phyloP scores from a whole-genome alignment of 305 asterid genomes.

The Fraxinus floribunda region DNA sequence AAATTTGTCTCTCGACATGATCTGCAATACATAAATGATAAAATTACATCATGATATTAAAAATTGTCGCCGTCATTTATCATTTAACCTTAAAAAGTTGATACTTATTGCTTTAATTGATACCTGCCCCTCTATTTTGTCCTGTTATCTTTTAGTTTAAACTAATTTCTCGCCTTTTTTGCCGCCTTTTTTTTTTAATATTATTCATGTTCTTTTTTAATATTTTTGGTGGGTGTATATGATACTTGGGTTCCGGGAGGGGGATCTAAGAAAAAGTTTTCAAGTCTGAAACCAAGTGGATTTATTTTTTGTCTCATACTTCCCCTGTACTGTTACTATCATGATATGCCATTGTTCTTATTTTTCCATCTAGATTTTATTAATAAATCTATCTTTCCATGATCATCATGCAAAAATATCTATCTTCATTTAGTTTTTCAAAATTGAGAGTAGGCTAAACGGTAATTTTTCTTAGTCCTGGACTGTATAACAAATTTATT shows the following conservation, averaged over 20 bases:
- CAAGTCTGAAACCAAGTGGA: not conserved
- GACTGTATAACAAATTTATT: not conserved
- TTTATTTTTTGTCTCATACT: not conserved
- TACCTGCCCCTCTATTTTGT: not conserved
- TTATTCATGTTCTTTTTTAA: not conserved
- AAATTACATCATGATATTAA: not conserved
- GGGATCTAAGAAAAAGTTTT: not conserved
- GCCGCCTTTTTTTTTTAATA: not conserved
- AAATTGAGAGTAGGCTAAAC: not conserved
- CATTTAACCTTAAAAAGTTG: not conserved
- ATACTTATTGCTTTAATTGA: not conserved
- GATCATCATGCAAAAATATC: not conserved
- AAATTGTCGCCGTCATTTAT: not conserved
- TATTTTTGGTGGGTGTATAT: not conserved
- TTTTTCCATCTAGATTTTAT: not conserved
- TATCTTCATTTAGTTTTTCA: not conserved
- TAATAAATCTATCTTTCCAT: not conserved
- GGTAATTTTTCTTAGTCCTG: not conserved
- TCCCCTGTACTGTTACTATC: not conserved
- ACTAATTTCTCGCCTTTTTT: not conserved
- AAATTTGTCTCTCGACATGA: not conserved
- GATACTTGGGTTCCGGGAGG: not conserved
- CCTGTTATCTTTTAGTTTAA: not conserved
- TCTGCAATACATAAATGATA: not conserved
- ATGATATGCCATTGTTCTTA: not conserved